Evolutionary conservation across 140 eudicot species (phyloP), one percentile per base, ranked within the genome.

Genomic region (Flaveria floridana): DNA sequence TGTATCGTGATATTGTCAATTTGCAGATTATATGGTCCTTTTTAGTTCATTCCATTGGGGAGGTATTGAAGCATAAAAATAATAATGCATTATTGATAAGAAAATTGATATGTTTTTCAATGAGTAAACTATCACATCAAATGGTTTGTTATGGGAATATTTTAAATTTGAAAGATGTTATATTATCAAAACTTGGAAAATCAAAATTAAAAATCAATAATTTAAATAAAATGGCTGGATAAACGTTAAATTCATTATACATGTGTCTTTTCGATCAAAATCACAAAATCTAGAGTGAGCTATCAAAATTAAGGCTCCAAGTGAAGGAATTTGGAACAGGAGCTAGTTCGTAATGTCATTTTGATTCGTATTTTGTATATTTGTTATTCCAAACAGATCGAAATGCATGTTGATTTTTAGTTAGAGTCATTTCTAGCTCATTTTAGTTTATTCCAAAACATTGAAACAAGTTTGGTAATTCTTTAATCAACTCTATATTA

Each of bases 1-100:
- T 84, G 71, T 67, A 70, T 82, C 82, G 82, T 44, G 13, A 44
- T 34, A 44, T 44, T 44, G 14, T 81, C 80, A 75, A 37, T 26
- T 85, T 79, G n/a, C 52, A 56, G 74, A 16, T 74, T 51, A 72
- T 64, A 41, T 74, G 73, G 53, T 67, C 47, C 70, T 66, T 78
- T 75, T 84, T 50, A 80, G 56, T 55, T 65, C 30, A 69, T 48
- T 18, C 56, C 19, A 50, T 50, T 44, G 50, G 13, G 13, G 14
- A 44, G 50, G 9, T 44, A 44, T 44, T 44, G 15, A 44, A 44
- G 50, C 16, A 48, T 3, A 48, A 13, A 48, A 2, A 48, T 12
- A 48, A 48, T 48, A 48, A 48, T 12, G 14, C 16, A 12, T 48
- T 48, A 3, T 48, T 48, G 14, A 48, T n/a, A 55, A 55, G 50